Evolutionary conservation across 441 rosid genomes (phyloP), one percentile per base, ranked within the genome.

Genomic region (Brassica hybrid): DNA sequence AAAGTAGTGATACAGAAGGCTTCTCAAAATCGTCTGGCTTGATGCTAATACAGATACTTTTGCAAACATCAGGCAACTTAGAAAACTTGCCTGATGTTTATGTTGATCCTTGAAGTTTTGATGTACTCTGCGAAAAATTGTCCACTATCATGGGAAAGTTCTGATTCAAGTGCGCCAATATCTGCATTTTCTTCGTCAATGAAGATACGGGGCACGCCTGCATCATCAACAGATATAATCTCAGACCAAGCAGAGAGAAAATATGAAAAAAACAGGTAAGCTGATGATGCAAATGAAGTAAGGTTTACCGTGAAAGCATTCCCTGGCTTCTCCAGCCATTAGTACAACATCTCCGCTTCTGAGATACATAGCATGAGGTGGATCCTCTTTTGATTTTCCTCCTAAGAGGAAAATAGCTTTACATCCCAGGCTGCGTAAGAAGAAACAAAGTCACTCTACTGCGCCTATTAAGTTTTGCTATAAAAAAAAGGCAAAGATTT

Each of bases 281-380:
- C 50, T n/a, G 34, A 2, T n/a, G 34, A 10, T 16, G 52, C 36
- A 79, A 73, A 64, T 75, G 34, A 65, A 61, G 68, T 57, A 65
- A 68, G 78, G 59, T 17, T 85, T 80, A 93, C 98, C 99, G 71
- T 93, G 99, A 86, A 83, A 95, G 80, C 96, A 95, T 78, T 93
- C 92, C 73, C 99, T 86, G 52, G 99, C 98, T 77, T 93, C 95
- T 83, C 96, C 92, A 10, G 97, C 97, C 97, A 93, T 89, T 67
- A 91, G 96, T 60, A 93, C 88, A 63, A 86, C 87, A 85, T 95
- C 98, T 34, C 98, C 99, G 77, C 96, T 93, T 76, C 91, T 91
- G 73, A 93, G 96, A 85, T 91, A 90, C 98, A 95, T 91, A 57
- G 96, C 95, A 56, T 83, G 74, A 10, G 99, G 95, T 66, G 83